Evolutionary conservation across 768 basidiomycete species (phyloP), one percentile per base, ranked within the genome.

Genomic region (Lactifluus subvellereus): DNA sequence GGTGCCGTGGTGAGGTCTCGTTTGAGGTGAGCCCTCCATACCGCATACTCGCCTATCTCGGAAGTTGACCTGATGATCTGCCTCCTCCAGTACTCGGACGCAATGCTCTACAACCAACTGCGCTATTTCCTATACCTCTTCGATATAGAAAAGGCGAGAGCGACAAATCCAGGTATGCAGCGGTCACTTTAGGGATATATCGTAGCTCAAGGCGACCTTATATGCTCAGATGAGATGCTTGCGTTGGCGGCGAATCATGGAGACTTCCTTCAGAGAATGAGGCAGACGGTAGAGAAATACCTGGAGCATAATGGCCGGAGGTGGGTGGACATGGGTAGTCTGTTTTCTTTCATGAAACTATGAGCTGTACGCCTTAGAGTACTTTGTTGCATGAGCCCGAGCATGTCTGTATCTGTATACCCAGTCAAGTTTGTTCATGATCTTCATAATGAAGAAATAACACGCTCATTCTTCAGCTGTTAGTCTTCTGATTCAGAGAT

Each of bases 81-180:
- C 18, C 16, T 22, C n/a, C 6, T 63, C 10, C 72, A 98, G 89
- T 98, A 95, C 72, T 80, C 88, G 40, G 94, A 98, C 71, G 76
- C 80, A 9, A 82, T 85, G 67, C 76, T 99, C 43, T 98, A 98
- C 74, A 91, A 89, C 66, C 97, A 99, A 73, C 78, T 98, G 38
- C 77, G 94, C 51, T 98, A 87, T 76, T 95, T 86, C 74, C 74
- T 78, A 38, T 86, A 81, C 64, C 77, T 98, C 6, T 96, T 99
- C 70, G 84, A 96, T 69, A 71, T 74, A 0, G 80, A 87, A 18
- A 88, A 85, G 69, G 86, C 83, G 22, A 82, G 81, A 49, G 74
- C 78, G 1, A 78, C 82, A 1, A 77, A 76, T 59, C 84, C 84
- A 77, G 2, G 72, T 74, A 48, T 74, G 77, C 37, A 69, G 61